Conservation (phyloP, 805 yeast genomes). For the Hanseniaspora pseudoguilliermondii region DNA sequence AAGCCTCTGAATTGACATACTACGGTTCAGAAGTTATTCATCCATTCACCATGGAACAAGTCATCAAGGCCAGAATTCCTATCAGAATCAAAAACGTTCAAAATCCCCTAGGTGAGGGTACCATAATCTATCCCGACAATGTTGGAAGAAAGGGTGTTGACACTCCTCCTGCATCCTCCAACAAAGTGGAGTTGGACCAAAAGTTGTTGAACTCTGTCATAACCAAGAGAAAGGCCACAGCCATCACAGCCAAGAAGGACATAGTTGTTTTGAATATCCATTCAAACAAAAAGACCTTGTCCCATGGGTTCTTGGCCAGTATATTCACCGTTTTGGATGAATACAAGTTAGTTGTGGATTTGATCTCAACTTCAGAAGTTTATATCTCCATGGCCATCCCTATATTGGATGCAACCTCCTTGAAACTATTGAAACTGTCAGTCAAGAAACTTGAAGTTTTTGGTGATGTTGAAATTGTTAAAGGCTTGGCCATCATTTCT, state of each 20-base stretch:
- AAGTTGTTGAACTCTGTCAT: constrained; percentile 29
- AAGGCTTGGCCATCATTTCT: constrained; percentile 80
- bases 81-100: constrained; percentile 92
- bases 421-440: constrained; percentile 50
- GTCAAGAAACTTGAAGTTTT: constrained; percentile 62
- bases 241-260: constrained; percentile 87
- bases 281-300: constrained; percentile 80
- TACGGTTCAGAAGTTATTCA: constrained; percentile 97
- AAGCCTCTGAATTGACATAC: constrained; percentile 94
- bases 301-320: constrained; percentile 89
- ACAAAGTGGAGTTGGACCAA: constrained; percentile 34
- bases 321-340: constrained; percentile 78
- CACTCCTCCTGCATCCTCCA: constrained; percentile 94
- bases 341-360: constrained; percentile 78
- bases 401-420: constrained; percentile 51
- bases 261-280: constrained; percentile 87
- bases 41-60: constrained; percentile 99
- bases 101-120: constrained; percentile 86
- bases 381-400: constrained; percentile 97
- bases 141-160: constrained; percentile 71
- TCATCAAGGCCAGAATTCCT: constrained; percentile 87
- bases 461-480: constrained; percentile 82
- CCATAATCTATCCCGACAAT: constrained; percentile 87
- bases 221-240: constrained; percentile 69
- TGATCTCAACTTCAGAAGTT: constrained; percentile 93